These are phyloP conservation scores for Mycena venus DNA, from an alignment of 768 basidiomycete genomes.

Conservation along the genomic window DNA sequence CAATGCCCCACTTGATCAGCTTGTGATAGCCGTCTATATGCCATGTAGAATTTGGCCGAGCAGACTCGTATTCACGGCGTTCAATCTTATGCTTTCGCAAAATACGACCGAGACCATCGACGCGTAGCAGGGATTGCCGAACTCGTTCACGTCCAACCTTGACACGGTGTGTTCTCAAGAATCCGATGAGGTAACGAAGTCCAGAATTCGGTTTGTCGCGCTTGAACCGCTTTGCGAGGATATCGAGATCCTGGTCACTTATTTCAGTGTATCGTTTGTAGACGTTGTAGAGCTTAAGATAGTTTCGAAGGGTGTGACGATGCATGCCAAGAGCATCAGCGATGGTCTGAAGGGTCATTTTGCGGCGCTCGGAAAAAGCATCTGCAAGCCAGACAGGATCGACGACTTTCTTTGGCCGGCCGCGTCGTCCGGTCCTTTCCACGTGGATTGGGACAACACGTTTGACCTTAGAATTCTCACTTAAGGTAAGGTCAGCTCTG, in stretches of 20 bases:
- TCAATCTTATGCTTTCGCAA: neutral
- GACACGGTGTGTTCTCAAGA: neutral
- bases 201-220: neutral
- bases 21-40: neutral
- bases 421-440: neutral
- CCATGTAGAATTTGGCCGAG: neutral
- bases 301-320: too few species aligned
- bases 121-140: neutral
- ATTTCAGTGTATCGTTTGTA: neutral
- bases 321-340: neutral
- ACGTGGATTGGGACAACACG: neutral
- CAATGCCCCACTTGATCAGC: neutral
- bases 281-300: neutral
- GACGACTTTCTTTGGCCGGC: neutral
- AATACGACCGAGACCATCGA: neutral
- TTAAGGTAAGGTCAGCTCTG: neutral
- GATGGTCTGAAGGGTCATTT: neutral
- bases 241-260: constrained; percentile 4
- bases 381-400: constrained; percentile 7
- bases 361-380: neutral
- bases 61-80: neutral
- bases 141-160: neutral
- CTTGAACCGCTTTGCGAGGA: neutral
- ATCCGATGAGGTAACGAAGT: constrained; percentile 1
- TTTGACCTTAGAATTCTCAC: neutral